These are phyloP conservation scores for Yarrowia sp. DNA, from an alignment of 805 yeast species.

Conservation along the genomic window DNA sequence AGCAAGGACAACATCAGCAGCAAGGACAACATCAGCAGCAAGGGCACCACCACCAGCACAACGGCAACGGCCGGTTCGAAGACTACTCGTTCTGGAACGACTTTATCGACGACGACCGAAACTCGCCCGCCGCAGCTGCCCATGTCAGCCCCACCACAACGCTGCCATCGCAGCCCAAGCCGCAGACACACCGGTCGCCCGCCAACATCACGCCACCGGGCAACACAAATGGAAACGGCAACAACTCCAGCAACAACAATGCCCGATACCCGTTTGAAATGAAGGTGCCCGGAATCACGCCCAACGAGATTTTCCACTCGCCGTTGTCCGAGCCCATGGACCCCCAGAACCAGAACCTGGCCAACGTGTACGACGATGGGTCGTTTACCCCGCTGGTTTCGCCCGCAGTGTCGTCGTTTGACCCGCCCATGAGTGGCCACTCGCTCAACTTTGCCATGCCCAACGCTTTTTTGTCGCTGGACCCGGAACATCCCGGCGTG, in stretches of 20 bases:
- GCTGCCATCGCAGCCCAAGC: conserved; percentile 14
- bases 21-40: not conserved
- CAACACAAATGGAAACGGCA: not conserved
- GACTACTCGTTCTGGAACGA: conserved; percentile 25
- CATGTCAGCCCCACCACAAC: conserved; percentile 15
- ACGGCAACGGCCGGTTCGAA: not conserved
- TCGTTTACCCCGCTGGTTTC: conserved; percentile 74
- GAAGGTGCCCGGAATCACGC: conserved; percentile 17
- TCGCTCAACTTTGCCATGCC: conserved; percentile 32
- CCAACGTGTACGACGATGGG: conserved; percentile 41
- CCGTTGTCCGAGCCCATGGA: conserved; percentile 24
- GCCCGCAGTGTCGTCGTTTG: conserved; percentile 71
- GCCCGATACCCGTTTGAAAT: conserved; percentile 15
- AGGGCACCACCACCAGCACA: not conserved
- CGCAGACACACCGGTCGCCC: conserved; percentile 6
- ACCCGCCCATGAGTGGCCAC: conserved; percentile 30
- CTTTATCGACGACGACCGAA: conserved; percentile 17
- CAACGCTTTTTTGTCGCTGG: conserved; percentile 31
- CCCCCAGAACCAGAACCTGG: conserved; percentile 19
- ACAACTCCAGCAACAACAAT: not conserved
- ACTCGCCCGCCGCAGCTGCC: not conserved
- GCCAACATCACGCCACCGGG: conserved; percentile 2
- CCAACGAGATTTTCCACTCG: conserved; percentile 25
- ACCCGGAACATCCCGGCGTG: conserved; percentile 2
- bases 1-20: not conserved